Evolutionary conservation across 1,284 basidiomycete species (phyloP).

Genomic region (Sphaerobolus stellatus): DNA sequence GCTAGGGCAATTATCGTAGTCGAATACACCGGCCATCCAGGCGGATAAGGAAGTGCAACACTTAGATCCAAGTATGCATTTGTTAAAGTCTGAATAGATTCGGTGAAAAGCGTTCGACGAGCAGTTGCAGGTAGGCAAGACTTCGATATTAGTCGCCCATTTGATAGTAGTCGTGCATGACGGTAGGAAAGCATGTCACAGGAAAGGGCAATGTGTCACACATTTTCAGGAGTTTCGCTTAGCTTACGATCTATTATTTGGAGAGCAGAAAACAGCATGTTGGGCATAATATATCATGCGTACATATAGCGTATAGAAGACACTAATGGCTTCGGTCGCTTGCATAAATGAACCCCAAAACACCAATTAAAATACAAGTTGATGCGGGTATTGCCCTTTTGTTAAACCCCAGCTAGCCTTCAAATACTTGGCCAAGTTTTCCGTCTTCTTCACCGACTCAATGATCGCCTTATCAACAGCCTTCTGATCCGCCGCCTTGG

Average conservation of each 20-base stretch:
- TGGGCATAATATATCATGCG: background rate
- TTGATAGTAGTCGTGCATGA: conserved; percentile 8
- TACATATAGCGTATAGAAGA: background rate
- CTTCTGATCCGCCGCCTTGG: conserved; percentile 94
- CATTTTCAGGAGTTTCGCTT: background rate
- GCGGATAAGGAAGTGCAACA: conserved; percentile 65
- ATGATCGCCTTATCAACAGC: conserved; percentile 83
- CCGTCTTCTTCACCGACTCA: conserved; percentile 89
- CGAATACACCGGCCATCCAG: conserved; percentile 67
- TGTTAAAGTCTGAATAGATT: conserved; percentile 41
- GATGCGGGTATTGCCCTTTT: conserved; percentile 92
- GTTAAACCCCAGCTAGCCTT: conserved; percentile 92
- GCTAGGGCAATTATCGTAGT: conserved; percentile 77
- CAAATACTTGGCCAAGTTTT: conserved; percentile 92
- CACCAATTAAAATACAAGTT: conserved; percentile 72
- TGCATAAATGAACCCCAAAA: too few species aligned
- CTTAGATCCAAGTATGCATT: conserved; percentile 63
- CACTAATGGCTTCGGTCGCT: background rate
- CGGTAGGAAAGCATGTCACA: background rate
- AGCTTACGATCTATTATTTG: background rate
- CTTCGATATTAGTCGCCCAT: too few species aligned
- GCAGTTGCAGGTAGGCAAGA: background rate
- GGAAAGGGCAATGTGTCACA: conserved; percentile 1
- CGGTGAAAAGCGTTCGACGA: conserved; percentile 35
- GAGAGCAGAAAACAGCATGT: background rate